Conservation (phyloP, 768 basidiomycete genomes). For the Tylopilus felleus region DNA sequence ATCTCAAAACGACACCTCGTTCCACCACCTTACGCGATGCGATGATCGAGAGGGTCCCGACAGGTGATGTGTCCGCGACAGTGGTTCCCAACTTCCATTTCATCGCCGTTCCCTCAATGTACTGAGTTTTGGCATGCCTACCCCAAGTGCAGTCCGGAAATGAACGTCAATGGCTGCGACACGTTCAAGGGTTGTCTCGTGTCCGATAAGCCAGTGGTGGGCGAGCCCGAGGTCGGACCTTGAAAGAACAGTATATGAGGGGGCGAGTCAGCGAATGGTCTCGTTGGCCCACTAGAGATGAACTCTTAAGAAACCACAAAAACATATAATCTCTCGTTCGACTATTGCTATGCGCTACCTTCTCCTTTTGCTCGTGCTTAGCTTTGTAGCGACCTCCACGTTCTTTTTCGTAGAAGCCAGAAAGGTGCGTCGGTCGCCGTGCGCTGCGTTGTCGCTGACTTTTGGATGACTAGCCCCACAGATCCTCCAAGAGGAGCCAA, state of each 20-base stretch:
- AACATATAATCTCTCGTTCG: background rate
- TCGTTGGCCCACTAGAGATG: conserved; percentile 28
- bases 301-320: conserved; percentile 23
- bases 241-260: conserved; percentile 27
- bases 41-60: conserved; percentile 9
- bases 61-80: conserved; percentile 3
- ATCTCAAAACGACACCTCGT: background rate
- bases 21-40: background rate
- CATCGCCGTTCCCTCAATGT: conserved; percentile 1
- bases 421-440: conserved; percentile 19
- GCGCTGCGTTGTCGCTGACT: conserved; percentile 2
- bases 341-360: conserved; percentile 23
- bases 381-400: conserved; percentile 27
- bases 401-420: conserved; percentile 31
- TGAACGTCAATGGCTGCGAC: conserved; percentile 12
- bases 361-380: conserved; percentile 28
- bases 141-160: conserved; percentile 18
- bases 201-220: conserved; percentile 4
- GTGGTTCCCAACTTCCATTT: conserved; percentile 18
- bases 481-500: conserved; percentile 9
- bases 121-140: conserved; percentile 1
- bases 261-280: background rate
- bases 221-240: conserved; percentile 16
- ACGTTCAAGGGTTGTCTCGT: conserved; percentile 29
- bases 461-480: conserved; percentile 16